Evolutionary conservation across 2,329 filamentous ascomycete species (phyloP).

Genomic region (Xylariomycetidae sp.): DNA sequence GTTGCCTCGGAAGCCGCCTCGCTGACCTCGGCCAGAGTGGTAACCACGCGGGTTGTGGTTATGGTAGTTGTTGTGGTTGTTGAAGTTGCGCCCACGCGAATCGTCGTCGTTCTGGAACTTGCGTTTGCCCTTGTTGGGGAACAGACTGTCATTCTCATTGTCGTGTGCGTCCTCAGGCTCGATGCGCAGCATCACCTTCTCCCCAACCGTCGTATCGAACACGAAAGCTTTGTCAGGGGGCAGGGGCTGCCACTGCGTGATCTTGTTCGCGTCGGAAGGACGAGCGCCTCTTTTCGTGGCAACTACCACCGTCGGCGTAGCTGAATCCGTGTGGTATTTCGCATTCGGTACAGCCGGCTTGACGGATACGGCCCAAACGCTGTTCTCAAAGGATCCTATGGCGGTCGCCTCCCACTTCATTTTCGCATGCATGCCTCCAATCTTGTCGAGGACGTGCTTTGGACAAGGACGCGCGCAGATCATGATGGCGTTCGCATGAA

Average conservation of each 20-base stretch:
- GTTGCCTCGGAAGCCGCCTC: constrained; percentile 23
- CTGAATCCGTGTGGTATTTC: constrained; percentile 72
- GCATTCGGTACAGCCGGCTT: constrained; percentile 63
- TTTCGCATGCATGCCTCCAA: constrained; percentile 80
- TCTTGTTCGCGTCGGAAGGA: constrained; percentile 73
- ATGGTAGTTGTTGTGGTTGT: constrained; percentile 20
- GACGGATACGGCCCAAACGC: constrained; percentile 80
- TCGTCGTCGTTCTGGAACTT: constrained; percentile 44
- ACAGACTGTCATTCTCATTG: constrained; percentile 57
- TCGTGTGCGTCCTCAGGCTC: constrained; percentile 63
- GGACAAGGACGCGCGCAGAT: constrained; percentile 77
- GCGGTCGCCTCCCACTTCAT: constrained; percentile 80
- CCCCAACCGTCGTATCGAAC: constrained; percentile 78
- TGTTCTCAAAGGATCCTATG: constrained; percentile 68
- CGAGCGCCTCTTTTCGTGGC: constrained; percentile 70
- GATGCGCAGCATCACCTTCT: constrained; percentile 78
- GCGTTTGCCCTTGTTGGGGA: constrained; percentile 55
- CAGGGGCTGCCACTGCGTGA: constrained; percentile 77
- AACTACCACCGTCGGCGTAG: constrained; percentile 72
- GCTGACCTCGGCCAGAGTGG: constrained; percentile 32
- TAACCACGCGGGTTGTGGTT: constrained; percentile 27
- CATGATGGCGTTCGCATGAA: constrained; percentile 83
- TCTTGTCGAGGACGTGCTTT: constrained; percentile 67
- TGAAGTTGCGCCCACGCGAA: constrained; percentile 20
- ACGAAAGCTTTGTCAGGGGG: constrained; percentile 62